Base-by-base conservation (phyloP, 2,329 filamentous ascomycete genomes). In the Penicillium sp. region DNA sequence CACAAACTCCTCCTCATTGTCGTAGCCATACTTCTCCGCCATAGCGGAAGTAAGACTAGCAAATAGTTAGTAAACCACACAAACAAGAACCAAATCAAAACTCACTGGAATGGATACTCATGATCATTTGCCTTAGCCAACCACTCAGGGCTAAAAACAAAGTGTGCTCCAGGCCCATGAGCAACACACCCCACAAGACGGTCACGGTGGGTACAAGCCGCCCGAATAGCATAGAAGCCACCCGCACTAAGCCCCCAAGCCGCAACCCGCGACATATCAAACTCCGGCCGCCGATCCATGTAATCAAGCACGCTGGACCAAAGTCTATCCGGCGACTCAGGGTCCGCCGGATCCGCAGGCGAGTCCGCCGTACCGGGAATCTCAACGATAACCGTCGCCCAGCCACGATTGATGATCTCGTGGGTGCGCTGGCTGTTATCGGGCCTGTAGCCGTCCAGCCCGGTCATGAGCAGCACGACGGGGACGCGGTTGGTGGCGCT, bases 361-460 rank as follows among this genome's bases (percentile, higher is more conserved):
- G 82, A 88, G 67, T 89, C 86, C 5, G 84, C 86, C 2, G 85
- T 88, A 0, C 85, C 86, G 0, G 85, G 85, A 53, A 88, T 86
- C 70, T 89, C 87, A 9, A 79, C 79, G 25, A 87, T 80, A 3
- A 89, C 78, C 10, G 75, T 76, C 1, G 78, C 86, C 85, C 86
- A 89, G 3, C 85, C 86, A 40, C 85, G 80, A 1, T 76, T 69
- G 6, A 86, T 72, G 63, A 88, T 86, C 72, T 87, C 85, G 49
- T 88, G 76, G 40, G 78, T 82, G 0, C 85, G 80, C 49, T 76
- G 73, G 55, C 66, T 70, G 51, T 72, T 71, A 40, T 85, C 83
- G 2, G 82, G 84, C 44, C 82, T 74, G 67, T 85, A 85, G 10
- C 82, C 82, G 55, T 85, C 83, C 0, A 85, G 76, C 0, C 83